phyloP scores from a whole-genome alignment of 176 grass and related monocot genomes.

The Oryza longistaminata region DNA sequence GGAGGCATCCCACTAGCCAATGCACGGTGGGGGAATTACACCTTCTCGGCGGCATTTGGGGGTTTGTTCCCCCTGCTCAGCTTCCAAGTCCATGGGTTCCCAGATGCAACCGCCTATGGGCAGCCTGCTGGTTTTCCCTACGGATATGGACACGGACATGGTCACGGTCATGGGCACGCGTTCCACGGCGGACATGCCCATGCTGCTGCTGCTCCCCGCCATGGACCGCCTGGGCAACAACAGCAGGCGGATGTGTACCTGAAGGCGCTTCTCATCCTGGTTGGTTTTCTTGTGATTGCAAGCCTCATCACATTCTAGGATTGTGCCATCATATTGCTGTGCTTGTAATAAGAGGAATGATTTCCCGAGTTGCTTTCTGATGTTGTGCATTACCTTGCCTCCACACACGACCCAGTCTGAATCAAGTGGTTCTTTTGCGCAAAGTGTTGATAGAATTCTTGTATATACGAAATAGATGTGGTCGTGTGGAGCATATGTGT shows the following conservation, averaged over 20 bases:
- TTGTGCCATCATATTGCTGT: background rate
- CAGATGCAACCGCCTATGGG: conserved; percentile 67
- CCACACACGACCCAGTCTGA: conserved; percentile 2
- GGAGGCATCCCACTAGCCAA: conserved; percentile 48
- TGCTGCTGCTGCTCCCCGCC: conserved; percentile 57
- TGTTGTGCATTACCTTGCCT: conserved; percentile 16
- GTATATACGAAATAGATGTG: conserved; percentile 45
- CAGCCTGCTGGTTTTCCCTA: conserved; percentile 67
- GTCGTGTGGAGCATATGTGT: conserved; percentile 1
- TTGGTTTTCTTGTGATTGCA: conserved; percentile 78
- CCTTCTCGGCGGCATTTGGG: conserved; percentile 69
- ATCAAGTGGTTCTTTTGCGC: background rate
- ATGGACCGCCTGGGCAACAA: conserved; percentile 43
- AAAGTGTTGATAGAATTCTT: conserved; percentile 36
- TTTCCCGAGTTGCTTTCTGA: background rate
- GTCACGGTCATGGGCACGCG: conserved; percentile 55
- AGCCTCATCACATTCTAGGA: conserved; percentile 86
- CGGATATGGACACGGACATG: conserved; percentile 43
- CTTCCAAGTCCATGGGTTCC: conserved; percentile 85
- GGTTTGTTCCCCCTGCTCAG: conserved; percentile 80
- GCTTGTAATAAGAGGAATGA: conserved; percentile 26
- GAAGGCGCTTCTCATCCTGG: conserved; percentile 75
- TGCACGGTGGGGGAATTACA: conserved; percentile 73
- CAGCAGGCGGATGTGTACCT: conserved; percentile 88
- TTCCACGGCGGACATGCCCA: conserved; percentile 60